Conservation (phyloP, 2,329 filamentous ascomycete genomes). For the Aspergillus cejpii region DNA sequence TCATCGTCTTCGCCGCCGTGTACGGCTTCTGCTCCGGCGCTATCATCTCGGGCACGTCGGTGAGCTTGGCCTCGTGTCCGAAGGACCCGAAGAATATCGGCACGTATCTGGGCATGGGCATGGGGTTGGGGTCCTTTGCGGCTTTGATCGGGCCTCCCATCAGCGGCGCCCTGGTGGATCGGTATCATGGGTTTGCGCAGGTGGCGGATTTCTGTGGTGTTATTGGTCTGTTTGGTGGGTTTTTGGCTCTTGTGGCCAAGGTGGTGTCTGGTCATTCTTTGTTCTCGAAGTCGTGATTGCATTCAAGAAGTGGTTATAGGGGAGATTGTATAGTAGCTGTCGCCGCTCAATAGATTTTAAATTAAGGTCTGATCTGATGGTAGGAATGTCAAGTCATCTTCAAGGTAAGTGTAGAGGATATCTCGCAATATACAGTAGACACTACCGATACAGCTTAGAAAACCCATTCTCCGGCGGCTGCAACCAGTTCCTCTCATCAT, state of each 20-base stretch:
- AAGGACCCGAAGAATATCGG: slow-evolving; percentile 14
- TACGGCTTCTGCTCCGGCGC: slow-evolving; percentile 34
- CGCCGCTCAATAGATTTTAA: neutral
- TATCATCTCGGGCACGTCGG: slow-evolving; percentile 23
- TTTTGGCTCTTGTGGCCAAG: neutral
- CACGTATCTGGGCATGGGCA: slow-evolving; percentile 19
- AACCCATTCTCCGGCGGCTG: slow-evolving; percentile 76
- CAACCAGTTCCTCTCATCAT: slow-evolving; percentile 88
- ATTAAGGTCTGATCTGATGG: no score
- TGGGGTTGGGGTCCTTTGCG: slow-evolving; percentile 8
- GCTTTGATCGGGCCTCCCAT: slow-evolving; percentile 6
- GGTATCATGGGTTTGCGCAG: neutral
- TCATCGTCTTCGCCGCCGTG: slow-evolving; percentile 27
- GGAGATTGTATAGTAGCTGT: neutral
- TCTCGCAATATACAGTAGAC: no score
- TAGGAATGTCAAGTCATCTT: neutral
- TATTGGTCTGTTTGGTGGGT: neutral
- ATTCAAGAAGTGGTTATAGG: neutral
- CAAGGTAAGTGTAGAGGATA: no score
- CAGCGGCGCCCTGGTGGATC: slow-evolving; percentile 5
- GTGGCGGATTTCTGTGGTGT: neutral
- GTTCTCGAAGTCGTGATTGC: neutral
- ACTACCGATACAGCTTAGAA: slow-evolving; percentile 52
- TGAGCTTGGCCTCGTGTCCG: slow-evolving; percentile 12
- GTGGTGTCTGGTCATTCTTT: neutral